phyloP scores from a whole-genome alignment of 2,329 filamentous ascomycete species.

The Calonectria leucothoes region DNA sequence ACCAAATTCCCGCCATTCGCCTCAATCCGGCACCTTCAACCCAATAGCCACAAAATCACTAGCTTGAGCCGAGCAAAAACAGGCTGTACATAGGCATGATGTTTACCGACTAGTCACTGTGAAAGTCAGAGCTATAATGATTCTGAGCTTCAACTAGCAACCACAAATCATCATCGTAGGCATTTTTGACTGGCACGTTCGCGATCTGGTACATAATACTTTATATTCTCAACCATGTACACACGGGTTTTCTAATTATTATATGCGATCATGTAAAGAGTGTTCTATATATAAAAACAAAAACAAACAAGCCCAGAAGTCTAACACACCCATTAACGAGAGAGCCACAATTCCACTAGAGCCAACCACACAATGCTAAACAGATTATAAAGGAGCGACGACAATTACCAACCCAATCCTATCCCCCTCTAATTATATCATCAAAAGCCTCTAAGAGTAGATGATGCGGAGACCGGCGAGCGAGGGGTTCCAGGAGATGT shows the following conservation, averaged over 20 bases:
- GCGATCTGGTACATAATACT: background rate
- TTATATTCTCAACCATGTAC: background rate
- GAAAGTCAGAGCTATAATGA: no score
- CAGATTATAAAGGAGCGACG: background rate
- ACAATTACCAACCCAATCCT: background rate
- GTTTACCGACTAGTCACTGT: no score
- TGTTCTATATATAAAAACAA: background rate
- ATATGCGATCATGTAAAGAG: background rate
- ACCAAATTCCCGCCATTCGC: no score
- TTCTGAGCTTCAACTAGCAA: no score
- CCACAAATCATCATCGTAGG: background rate
- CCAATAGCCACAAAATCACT: no score
- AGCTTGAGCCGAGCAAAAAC: no score
- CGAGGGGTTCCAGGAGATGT: constrained; percentile 26
- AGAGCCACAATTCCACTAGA: background rate
- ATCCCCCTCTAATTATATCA: background rate
- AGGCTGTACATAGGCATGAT: no score
- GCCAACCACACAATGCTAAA: background rate
- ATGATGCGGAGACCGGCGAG: constrained; percentile 29
- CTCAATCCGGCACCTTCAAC: no score
- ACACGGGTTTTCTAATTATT: background rate
- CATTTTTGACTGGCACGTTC: background rate
- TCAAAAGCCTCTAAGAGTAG: constrained; percentile 8
- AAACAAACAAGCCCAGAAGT: background rate
- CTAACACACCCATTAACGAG: background rate